Base-by-base conservation (phyloP, 495 filamentous ascomycete genomes). In the Aspergillus bertholletiae region DNA sequence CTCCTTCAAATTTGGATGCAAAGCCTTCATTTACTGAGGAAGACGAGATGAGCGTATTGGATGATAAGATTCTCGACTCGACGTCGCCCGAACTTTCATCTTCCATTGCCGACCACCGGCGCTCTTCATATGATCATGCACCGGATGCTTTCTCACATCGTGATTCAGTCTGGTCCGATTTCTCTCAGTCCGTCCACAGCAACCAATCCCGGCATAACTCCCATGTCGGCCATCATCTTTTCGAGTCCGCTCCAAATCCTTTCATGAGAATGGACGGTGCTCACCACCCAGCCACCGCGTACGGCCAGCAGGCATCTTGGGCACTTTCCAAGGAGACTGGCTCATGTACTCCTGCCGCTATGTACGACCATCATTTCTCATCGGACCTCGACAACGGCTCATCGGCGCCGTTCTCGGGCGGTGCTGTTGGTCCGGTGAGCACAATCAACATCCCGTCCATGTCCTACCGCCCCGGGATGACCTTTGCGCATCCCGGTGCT, bases 51-150 rank as follows among this genome's bases (percentile, higher is more conserved):
- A 87, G 82, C 67, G 87, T 92, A 69, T 75, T 95, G 58, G 90
- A 95, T 73, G 88, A 93, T 41, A 86, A 88, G 74, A 92, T 92
- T 66, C 81, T 93, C 57, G 89, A 92, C 68, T 59, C 81, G 78
- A 65, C 82, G 15, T 82, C 84, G 30, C 74, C 90, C 60, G 85
- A 88, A 59, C 82, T 90, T 72, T 85, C 87, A 32, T 56, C 62
- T 41, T 79, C 83, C 57, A 80, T 85, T 73, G 78, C 75, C 64
- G 72, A 78, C 59, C 74, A 71, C 74, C 81, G 87, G 65, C 80
- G 85, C 66, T 80, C 87, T 55, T 88, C 88, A 48, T 89, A 91
- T 71, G 85, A 85, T 56, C 82, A 85, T 46, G 69, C 76, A 32
- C 74, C 84, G 46, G 76, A 85, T 49, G 77, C 88, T 66, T 89